These are phyloP conservation scores for Globisporangium abappressorium DNA, from an alignment of 352 stramenopile species.

Conservation along the genomic window DNA sequence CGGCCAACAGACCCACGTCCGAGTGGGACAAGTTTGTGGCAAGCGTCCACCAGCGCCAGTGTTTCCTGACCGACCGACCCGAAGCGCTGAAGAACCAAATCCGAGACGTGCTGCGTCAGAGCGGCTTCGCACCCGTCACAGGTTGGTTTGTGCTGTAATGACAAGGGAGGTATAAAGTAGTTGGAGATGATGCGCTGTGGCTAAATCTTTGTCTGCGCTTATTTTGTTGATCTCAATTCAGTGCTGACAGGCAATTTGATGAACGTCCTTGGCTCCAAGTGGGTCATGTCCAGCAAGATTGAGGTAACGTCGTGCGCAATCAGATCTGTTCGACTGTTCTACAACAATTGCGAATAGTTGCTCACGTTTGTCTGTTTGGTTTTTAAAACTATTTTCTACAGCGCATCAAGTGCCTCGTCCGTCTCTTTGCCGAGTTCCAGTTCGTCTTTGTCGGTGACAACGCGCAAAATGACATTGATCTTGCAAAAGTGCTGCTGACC, in stretches of 20 bases:
- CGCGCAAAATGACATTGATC: conserved; percentile 15
- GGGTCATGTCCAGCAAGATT: conserved; percentile 12
- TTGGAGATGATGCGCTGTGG: neutral
- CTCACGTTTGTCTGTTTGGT: neutral
- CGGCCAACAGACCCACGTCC: neutral
- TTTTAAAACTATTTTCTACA: neutral
- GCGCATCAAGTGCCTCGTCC: conserved; percentile 16
- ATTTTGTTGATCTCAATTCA: neutral
- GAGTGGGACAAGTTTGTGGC: conserved; percentile 4
- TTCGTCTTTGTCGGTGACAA: conserved; percentile 27
- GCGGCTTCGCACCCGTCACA: conserved; percentile 17
- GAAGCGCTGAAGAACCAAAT: conserved; percentile 10
- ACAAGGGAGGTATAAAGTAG: neutral
- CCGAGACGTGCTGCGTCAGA: neutral
- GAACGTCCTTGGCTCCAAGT: conserved; percentile 17
- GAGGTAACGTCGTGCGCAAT: neutral
- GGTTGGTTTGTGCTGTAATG: neutral
- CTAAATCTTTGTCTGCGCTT: neutral
- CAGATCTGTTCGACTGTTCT: neutral
- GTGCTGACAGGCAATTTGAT: conserved; percentile 16
- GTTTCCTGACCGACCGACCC: conserved; percentile 11
- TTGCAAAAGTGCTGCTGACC: conserved; percentile 14
- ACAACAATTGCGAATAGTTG: neutral
- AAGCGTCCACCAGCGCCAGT: neutral
- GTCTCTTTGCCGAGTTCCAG: conserved; percentile 21